These are phyloP conservation scores for Linum trigynum DNA, from an alignment of 345 rosid genomes.

Conservation along the genomic window DNA sequence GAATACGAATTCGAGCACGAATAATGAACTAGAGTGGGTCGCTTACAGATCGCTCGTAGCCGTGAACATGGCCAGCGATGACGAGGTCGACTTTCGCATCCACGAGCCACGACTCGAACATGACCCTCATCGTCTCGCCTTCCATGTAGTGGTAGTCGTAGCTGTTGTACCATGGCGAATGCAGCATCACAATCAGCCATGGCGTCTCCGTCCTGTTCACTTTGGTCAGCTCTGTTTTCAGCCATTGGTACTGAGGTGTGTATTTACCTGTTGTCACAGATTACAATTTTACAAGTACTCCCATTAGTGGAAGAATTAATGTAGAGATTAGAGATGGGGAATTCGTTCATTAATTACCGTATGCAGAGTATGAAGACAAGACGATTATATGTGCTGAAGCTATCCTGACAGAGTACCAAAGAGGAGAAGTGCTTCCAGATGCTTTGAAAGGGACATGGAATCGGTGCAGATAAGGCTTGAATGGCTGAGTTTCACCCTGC, in stretches of 20 bases:
- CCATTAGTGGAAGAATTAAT: background rate
- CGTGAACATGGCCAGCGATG: conserved; percentile 44
- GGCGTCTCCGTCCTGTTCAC: conserved; percentile 33
- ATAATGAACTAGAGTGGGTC: too few species aligned
- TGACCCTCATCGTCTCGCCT: conserved; percentile 45
- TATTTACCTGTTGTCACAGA: conserved; percentile 11
- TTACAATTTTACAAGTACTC: background rate
- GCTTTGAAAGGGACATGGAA: conserved; percentile 33
- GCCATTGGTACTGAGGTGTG: conserved; percentile 27
- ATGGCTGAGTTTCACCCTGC: conserved; percentile 32
- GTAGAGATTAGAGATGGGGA: background rate
- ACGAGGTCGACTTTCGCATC: conserved; percentile 39
- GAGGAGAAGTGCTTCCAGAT: conserved; percentile 31
- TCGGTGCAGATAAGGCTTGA: conserved; percentile 31
- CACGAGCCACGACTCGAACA: conserved; percentile 38
- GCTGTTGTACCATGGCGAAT: conserved; percentile 31
- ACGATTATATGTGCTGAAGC: conserved; percentile 39
- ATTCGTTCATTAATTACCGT: conserved; percentile 15
- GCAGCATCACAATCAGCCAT: conserved; percentile 22
- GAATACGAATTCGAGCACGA: background rate
- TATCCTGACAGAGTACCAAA: conserved; percentile 47
- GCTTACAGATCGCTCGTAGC: conserved; percentile 38
- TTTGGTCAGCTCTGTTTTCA: conserved; percentile 19
- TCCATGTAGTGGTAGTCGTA: conserved; percentile 34
- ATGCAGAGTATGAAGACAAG: conserved; percentile 41